Evolutionary conservation across 164 flowering plant genomes (phyloP).

Genomic region (Magnolia officinalis): DNA sequence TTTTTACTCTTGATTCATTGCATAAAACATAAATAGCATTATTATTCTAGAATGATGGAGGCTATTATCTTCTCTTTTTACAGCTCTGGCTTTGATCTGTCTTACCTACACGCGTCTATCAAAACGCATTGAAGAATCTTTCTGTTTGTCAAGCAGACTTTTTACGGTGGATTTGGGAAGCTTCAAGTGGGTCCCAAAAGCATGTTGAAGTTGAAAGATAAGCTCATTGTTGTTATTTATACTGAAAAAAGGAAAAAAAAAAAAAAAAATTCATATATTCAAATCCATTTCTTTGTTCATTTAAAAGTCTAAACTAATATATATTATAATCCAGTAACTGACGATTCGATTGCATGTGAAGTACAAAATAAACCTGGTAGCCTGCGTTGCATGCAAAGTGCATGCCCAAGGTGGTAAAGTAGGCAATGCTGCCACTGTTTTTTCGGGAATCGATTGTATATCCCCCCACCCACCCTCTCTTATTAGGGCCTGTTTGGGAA

Average conservation of each 20-base stretch:
- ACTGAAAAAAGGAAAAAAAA: background rate
- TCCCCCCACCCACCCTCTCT: no score
- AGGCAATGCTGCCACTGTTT: no score
- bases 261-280: background rate
- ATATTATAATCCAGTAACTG: background rate
- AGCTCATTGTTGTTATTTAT: constrained; percentile 1
- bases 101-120: background rate
- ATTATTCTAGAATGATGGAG: background rate
- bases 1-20: background rate
- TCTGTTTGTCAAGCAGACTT: background rate
- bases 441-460: no score
- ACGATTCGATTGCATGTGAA: background rate
- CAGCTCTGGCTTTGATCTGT: constrained; percentile 1
- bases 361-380: background rate
- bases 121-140: background rate
- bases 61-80: background rate
- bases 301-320: background rate
- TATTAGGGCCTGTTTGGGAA: no score
- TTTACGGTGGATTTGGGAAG: background rate
- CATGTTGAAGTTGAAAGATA: background rate
- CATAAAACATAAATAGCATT: no score
- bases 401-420: no score
- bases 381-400: no score
- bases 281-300: background rate
- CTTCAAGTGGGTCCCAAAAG: constrained; percentile 1